A percentile compares a stretch with the other conserved stretches of the same genome.
phyloP scores from a whole-genome alignment of 495 filamentous ascomycete genomes.

The Trichoderma asperelloides region DNA sequence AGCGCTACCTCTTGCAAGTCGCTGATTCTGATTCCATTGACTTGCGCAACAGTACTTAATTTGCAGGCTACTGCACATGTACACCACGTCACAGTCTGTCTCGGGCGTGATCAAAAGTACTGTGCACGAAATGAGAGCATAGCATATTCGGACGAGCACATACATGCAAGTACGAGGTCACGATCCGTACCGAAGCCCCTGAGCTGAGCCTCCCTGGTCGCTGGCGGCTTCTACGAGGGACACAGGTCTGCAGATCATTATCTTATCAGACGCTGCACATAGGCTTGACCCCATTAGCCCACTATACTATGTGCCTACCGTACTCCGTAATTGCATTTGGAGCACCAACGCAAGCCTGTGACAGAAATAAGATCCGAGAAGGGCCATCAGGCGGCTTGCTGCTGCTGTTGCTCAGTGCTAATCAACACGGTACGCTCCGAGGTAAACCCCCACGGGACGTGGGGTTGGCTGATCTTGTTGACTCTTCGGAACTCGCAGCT shows the following conservation, averaged over 20 bases:
- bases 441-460: background rate
- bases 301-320: background rate
- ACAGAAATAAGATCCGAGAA: background rate
- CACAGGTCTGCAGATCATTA: slow-evolving; percentile 2
- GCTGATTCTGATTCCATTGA: too few relatives aligned
- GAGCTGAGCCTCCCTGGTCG: slow-evolving; percentile 1
- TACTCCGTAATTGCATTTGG: background rate
- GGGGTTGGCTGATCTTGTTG: background rate
- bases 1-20: too few relatives aligned
- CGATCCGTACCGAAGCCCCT: slow-evolving; percentile 3
- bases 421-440: slow-evolving; percentile 1
- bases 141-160: background rate
- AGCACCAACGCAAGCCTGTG: background rate
- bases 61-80: background rate
- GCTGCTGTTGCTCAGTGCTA: background rate
- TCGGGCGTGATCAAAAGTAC: slow-evolving; percentile 7
- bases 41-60: background rate
- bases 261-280: background rate
- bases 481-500: slow-evolving; percentile 4
- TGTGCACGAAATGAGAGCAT: background rate
- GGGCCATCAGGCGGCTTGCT: background rate
- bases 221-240: background rate
- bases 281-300: background rate
- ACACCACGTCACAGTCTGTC: background rate
- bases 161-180: background rate